Evolutionary conservation across 768 basidiomycete genomes (phyloP), one percentile per base, ranked within the genome.

Genomic region (Austroboletus festivus): DNA sequence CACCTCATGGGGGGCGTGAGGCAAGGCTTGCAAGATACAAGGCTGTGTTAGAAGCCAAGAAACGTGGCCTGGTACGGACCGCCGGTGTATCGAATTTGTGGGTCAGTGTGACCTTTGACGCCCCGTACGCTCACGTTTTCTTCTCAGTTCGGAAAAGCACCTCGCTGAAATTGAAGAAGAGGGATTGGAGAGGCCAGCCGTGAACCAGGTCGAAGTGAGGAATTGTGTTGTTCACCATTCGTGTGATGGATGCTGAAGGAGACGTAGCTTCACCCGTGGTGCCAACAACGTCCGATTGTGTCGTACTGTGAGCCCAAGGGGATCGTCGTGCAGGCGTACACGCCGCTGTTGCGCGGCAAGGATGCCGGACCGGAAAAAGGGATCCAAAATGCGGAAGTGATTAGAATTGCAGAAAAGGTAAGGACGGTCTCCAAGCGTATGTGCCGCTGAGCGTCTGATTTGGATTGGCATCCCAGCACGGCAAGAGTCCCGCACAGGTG

Each of bases 241-340:
- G n/a, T n/a, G n/a, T n/a, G n/a, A n/a, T n/a, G n/a, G n/a, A n/a
- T n/a, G n/a, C n/a, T n/a, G n/a, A n/a, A n/a, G n/a, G n/a, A n/a
- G n/a, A n/a, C n/a, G 21, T 52, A 89, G 85, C 71, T 90, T 11
- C 88, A 89, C 51, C 87, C 87, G 0, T 80, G 83, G 58, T 90
- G 86, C 67, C 89, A 92, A 63, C 89, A 92, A 62, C 75, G 73
- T 21, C 74, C 77, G 6, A 87, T 93, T 47, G 86, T 86, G 16
- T 74, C 81, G 3, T 93, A 85, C 64, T 90, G 87, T 64, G 57
- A 67, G 21, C 64, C 73, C 38, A 71, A 83, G 51, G 68, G 70
- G 4, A 86, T 91, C 47, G 61, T 80, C 19, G 69, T 88, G 9
- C 73, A 87, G 57, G 89, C 86, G 0, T 88, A 90, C 60, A 79